A percentile compares a stretch with the other conserved stretches of the same genome.
Evolutionary conservation across 2,329 filamentous ascomycete species (phyloP).

Genomic region (Paecilomyces fulvus): DNA sequence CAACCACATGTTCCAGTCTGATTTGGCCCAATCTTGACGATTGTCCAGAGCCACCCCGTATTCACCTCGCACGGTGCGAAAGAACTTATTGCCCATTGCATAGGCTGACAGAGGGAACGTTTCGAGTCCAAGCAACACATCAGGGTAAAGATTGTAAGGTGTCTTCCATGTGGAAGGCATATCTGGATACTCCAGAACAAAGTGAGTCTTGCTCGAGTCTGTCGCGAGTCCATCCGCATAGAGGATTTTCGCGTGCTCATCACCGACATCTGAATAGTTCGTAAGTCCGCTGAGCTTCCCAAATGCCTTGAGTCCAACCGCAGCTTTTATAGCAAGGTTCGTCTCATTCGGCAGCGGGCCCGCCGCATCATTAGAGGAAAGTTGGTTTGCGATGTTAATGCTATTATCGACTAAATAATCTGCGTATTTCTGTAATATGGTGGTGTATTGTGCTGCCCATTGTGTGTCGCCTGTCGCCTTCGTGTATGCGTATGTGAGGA

Average conservation of each 20-base stretch:
- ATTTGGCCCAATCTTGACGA: conserved; percentile 34
- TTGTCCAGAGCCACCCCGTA: conserved; percentile 34
- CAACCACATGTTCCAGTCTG: conserved; percentile 39
- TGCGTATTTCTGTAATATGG: conserved; percentile 30
- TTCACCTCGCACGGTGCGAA: conserved; percentile 24
- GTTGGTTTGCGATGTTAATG: conserved; percentile 30
- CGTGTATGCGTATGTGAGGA: conserved; percentile 31
- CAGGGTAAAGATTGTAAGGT: conserved; percentile 36
- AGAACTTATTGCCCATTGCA: conserved; percentile 29
- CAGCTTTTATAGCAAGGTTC: conserved; percentile 40
- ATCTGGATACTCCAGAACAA: conserved; percentile 32
- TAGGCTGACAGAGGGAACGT: conserved; percentile 30
- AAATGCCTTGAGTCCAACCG: conserved; percentile 40
- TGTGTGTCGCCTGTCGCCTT: conserved; percentile 29
- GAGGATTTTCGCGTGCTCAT: conserved; percentile 26
- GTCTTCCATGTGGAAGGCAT: conserved; percentile 25
- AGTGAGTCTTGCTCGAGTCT: conserved; percentile 30
- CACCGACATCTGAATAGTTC: conserved; percentile 29
- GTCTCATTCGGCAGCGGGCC: conserved; percentile 37
- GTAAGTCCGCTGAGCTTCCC: conserved; percentile 28
- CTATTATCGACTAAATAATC: conserved; percentile 34
- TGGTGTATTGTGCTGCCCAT: conserved; percentile 28
- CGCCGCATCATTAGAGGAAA: conserved; percentile 37
- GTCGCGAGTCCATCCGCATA: conserved; percentile 27
- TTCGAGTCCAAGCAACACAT: conserved; percentile 29